phyloP scores from a whole-genome alignment of 2,329 filamentous ascomycete species.

The Xylaria sp. region DNA sequence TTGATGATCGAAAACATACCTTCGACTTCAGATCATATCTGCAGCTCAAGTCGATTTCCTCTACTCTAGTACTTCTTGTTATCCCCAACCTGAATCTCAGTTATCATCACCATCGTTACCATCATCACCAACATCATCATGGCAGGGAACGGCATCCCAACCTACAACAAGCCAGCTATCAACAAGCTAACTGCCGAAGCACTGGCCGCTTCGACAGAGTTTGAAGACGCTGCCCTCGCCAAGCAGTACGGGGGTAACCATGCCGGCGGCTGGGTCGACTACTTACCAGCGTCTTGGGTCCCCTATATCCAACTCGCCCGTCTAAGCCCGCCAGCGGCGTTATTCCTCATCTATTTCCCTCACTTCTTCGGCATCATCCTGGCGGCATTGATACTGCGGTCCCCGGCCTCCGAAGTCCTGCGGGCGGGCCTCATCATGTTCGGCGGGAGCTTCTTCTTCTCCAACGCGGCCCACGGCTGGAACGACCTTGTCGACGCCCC shows the following conservation, averaged over 20 bases:
- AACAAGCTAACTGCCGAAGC: conserved; percentile 29
- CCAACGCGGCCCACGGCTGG: conserved; percentile 51
- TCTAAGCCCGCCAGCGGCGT: conserved; percentile 48
- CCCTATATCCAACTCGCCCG: conserved; percentile 51
- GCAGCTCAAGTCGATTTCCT: neutral
- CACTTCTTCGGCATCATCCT: conserved; percentile 50
- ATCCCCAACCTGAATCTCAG: neutral
- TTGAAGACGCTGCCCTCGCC: conserved; percentile 40
- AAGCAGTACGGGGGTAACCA: conserved; percentile 51
- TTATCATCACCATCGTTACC: neutral
- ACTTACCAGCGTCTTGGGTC: conserved; percentile 50
- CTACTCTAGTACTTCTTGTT: neutral
- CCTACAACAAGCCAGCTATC: conserved; percentile 35
- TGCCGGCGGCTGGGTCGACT: conserved; percentile 48
- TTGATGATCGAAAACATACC: neutral
- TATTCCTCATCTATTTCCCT: conserved; percentile 51
- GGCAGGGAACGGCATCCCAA: conserved; percentile 28
- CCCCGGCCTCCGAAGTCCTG: conserved; percentile 38
- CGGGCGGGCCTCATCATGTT: conserved; percentile 39
- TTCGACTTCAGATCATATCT: neutral
- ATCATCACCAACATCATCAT: conserved; percentile 22
- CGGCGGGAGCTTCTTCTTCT: conserved; percentile 49
- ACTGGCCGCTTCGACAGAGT: conserved; percentile 4
- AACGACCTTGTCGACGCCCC: conserved; percentile 53
- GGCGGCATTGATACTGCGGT: conserved; percentile 43